Evolutionary conservation across 257 asterid species (phyloP), one percentile per base, ranked within the genome.

Genomic region (Dorcoceras hygrometricum): DNA sequence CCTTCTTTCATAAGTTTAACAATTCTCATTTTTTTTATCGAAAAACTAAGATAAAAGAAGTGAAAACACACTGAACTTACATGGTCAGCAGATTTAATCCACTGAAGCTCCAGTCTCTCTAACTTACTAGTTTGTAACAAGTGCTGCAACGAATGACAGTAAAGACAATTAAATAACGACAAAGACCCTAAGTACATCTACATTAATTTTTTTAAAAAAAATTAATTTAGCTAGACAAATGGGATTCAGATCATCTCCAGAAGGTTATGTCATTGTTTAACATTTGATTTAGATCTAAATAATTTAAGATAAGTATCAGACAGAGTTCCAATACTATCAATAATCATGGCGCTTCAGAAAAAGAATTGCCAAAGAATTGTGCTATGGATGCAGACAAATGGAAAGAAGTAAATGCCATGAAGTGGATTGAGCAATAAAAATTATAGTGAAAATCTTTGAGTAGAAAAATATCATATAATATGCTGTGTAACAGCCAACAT

Each of bases 61-160:
- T 32, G 23, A 68, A 25, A 67, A 25, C 72, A 48, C 68, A 57
- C 76, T 32, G 59, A 66, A 27, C 91, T 86, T 76, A 88, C 97
- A 76, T 94, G 90, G 73, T 85, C 89, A 69, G 73, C 80, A 69
- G 94, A 85, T 80, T 93, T 94, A 51, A 94, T 86, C 96, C 95
- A 90, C 64, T 79, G 95, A 65, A 94, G 82, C 67, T 94, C 97
- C 83, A 94, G 79, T 72, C 78, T 71, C 70, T 71, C 86, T 90
- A 90, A 73, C 77, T 83, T 87, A 71, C 88, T 74, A 75, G 61
- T 78, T 66, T 77, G 84, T 27, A 94, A 77, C 77, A 90, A 77
- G 74, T 76, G 87, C 97, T 94, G 86, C 81, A 85, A 70, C 76
- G 50, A 67, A 50, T 20, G 70, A 70, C 29, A 69, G 68, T 62